A percentile compares a stretch with the other conserved stretches of the same genome.
Conservation (phyloP, 2,329 filamentous ascomycete genomes). For the Alternaria alternata region DNA sequence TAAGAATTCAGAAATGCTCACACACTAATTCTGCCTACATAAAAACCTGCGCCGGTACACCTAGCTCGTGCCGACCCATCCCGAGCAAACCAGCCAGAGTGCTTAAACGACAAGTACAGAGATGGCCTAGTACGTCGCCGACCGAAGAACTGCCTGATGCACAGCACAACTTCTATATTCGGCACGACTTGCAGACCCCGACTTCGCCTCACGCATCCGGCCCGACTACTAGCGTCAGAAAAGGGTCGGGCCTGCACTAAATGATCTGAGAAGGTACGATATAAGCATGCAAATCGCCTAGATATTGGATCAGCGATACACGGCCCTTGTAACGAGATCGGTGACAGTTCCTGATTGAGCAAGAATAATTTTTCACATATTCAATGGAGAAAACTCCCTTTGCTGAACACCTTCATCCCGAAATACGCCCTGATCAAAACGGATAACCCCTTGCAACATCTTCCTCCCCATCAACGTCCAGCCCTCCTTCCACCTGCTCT, state of each 20-base stretch:
- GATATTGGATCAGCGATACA: not conserved
- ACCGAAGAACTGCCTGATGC: slow-evolving; percentile 10
- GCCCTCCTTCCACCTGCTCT: slow-evolving; percentile 73
- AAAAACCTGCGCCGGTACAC: slow-evolving; percentile 3
- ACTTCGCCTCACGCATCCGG: slow-evolving; percentile 10
- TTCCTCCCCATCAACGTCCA: slow-evolving; percentile 70
- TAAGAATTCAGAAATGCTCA: not conserved
- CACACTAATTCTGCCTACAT: not conserved
- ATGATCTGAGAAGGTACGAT: not conserved
- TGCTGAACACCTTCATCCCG: not conserved
- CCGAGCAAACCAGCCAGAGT: slow-evolving; percentile 1
- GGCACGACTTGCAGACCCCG: slow-evolving; percentile 3
- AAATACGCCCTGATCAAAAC: slow-evolving; percentile 46
- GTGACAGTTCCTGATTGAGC: not conserved
- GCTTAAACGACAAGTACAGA: not conserved
- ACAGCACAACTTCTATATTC: slow-evolving; percentile 4
- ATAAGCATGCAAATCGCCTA: not conserved
- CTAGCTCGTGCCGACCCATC: slow-evolving; percentile 4
- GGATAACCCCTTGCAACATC: slow-evolving; percentile 68
- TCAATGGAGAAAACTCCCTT: not conserved
- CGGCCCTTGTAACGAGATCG: not conserved
- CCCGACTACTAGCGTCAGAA: slow-evolving; percentile 4
- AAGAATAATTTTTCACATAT: not conserved
- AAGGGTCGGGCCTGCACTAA: not conserved
- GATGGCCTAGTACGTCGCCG: not conserved